Evolutionary conservation across 148 eudicot species (phyloP).

Genomic region (Rhododendron henanense): DNA sequence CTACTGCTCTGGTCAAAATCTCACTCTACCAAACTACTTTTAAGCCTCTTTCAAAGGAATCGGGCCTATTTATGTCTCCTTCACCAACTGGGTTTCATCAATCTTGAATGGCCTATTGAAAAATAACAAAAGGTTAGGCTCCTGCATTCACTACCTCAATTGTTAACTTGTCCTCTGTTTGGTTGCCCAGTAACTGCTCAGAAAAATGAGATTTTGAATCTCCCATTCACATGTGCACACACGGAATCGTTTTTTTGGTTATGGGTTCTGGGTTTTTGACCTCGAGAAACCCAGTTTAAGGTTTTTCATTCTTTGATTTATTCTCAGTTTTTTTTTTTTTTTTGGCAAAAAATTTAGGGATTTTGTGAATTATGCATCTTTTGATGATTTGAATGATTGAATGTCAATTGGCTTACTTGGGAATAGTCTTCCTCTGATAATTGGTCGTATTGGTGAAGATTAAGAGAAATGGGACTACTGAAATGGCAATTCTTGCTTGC

Average conservation of each 20-base stretch:
- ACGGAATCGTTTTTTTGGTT: neutral
- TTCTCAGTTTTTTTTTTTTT: neutral
- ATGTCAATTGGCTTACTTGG: constrained; percentile 8
- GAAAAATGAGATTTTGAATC: constrained; percentile 6
- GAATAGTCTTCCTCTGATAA: constrained; percentile 18
- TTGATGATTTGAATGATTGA: constrained; percentile 10
- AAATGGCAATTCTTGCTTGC: neutral
- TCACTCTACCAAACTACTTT: neutral
- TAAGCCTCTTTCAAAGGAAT: neutral
- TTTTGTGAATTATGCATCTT: constrained; percentile 14
- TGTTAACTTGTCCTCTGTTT: neutral
- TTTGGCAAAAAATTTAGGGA: neutral
- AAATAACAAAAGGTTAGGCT: constrained; percentile 1
- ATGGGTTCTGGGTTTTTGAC: neutral
- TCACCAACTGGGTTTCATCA: constrained; percentile 15
- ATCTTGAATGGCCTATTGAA: neutral
- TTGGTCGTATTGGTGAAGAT: constrained; percentile 43
- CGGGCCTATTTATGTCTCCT: constrained; percentile 4
- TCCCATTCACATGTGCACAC: neutral
- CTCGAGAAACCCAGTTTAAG: neutral
- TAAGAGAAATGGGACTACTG: constrained; percentile 20
- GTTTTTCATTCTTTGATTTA: neutral
- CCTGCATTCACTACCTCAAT: neutral
- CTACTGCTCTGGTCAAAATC: neutral
- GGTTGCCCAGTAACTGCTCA: neutral